Conservation (phyloP, 805 yeast species). For the Scheffersomyces stipitis region DNA sequence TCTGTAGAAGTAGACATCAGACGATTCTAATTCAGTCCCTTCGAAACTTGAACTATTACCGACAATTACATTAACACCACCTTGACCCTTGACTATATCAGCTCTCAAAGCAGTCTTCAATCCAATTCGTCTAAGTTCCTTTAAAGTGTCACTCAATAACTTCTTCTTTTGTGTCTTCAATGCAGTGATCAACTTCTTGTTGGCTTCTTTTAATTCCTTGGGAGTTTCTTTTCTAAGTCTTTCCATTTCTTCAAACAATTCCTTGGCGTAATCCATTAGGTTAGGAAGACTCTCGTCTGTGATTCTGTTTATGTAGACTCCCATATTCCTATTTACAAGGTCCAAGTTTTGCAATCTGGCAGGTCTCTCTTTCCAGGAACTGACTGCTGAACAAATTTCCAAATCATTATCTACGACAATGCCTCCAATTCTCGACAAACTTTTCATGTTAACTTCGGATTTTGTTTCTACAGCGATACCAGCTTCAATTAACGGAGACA, state of each 20-base stretch:
- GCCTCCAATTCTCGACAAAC: conserved; percentile 10
- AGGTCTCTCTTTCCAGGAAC: conserved; percentile 59
- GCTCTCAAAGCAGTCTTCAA: conserved; percentile 63
- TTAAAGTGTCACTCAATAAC: conserved; percentile 71
- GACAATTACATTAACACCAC: conserved; percentile 62
- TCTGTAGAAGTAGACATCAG: conserved; percentile 60
- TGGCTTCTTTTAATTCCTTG: conserved; percentile 61
- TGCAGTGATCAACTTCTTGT: conserved; percentile 65
- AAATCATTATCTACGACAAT: conserved; percentile 7
- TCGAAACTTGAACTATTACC: conserved; percentile 51
- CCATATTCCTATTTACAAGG: conserved; percentile 57
- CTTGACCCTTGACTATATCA: conserved; percentile 63
- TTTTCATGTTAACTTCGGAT: conserved; percentile 1
- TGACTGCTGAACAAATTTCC: conserved; percentile 30
- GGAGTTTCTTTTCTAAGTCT: conserved; percentile 79
- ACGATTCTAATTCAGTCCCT: conserved; percentile 32
- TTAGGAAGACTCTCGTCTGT: conserved; percentile 41
- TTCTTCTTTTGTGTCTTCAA: conserved; percentile 81
- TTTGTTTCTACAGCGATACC: conserved; percentile 42
- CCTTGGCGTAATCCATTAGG: conserved; percentile 55
- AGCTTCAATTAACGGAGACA: conserved; percentile 55
- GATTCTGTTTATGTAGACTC: conserved; percentile 39
- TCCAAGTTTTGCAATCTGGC: conserved; percentile 51
- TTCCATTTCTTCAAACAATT: conserved; percentile 56
- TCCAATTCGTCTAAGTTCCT: conserved; percentile 76